Evolutionary conservation across 148 eudicot genomes (phyloP), one percentile per base, ranked within the genome.

Genomic region (Vaccinium darrowii): DNA sequence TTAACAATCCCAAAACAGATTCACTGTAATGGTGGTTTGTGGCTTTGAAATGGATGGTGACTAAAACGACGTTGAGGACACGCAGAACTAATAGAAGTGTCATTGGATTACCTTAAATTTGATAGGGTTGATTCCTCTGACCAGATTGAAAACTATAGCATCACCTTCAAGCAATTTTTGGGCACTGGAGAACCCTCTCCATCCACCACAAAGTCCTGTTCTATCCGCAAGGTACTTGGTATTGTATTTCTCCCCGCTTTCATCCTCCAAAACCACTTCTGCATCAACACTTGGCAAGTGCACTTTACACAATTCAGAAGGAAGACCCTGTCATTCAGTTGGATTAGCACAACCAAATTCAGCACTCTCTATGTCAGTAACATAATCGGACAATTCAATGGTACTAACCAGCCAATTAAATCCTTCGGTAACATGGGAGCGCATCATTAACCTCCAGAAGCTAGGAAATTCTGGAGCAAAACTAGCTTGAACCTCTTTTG

Each of bases 101-200:
- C 23, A 65, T 23, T 3, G 72, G 72, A 65, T 65, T 65, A 65
- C 30, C 72, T 65, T 65, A 30, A 65, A 23, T 65, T 65, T 65
- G 30, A 65, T 8, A 65, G 72, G 72, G 14, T 5, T 65, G 72
- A 3, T 9, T 71, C 7, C 11, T 56, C 23, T 16, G 73, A 87
- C 69, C 75, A 87, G 78, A 23, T 84, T 87, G 58, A 87, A 87
- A 57, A 87, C 79, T 14, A 81, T 16, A 63, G 19, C 89, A 69
- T 87, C 89, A 23, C 82, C 84, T 72, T 87, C 83, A 39, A 56
- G 79, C 84, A 87, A 76, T 7, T 87, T 81, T 25, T 84, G 82
- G 3, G 8, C 73, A 25, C 54, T 12, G 5, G 87, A 36, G 73
- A 81, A 84, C 30, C 76, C 36, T 81, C 65, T 77, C 89, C 89